Percentiles rank a stretch among this genome's conserved stretches.
These are phyloP conservation scores for Scutellospora calospora DNA, from an alignment of 371 early-diverging fungal species.

Conservation along the genomic window DNA sequence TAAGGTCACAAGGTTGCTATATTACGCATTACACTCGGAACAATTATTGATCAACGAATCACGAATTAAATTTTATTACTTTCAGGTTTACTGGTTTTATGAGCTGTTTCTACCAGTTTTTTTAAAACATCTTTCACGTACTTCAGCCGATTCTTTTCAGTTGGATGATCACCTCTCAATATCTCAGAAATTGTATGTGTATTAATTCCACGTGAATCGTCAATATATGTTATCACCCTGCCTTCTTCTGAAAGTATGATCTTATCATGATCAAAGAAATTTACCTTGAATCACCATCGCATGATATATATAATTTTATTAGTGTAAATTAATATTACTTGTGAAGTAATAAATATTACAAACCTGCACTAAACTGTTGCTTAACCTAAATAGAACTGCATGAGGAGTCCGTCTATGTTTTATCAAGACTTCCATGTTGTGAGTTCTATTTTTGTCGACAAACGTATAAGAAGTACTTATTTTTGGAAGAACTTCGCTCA, in stretches of 20 bases:
- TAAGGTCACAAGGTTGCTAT: too few relatives aligned
- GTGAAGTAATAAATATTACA: neutral
- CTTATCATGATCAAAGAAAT: constrained; percentile 78
- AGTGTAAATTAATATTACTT: neutral
- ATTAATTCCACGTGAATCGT: constrained; percentile 52
- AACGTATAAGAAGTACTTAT: constrained; percentile 46
- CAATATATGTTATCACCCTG: constrained; percentile 60
- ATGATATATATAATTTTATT: neutral
- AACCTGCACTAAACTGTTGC: constrained; percentile 76
- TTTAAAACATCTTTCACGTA: constrained; percentile 18
- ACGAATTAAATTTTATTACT: too few relatives aligned
- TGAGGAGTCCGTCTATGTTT: constrained; percentile 71
- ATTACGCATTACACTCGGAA: too few relatives aligned
- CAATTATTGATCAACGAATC: too few relatives aligned
- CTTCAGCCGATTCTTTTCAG: constrained; percentile 3
- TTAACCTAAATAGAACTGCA: constrained; percentile 79
- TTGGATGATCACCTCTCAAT: neutral
- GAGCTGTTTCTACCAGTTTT: constrained; percentile 2
- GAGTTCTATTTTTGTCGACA: constrained; percentile 42
- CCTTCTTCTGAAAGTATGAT: constrained; percentile 69
- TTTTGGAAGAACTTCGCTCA: constrained; percentile 63
- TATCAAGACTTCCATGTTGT: constrained; percentile 63
- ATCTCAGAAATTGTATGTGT: constrained; percentile 48
- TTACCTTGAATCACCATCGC: constrained; percentile 61
- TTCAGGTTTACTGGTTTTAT: too few relatives aligned